A percentile compares a stretch with the other conserved stretches of the same genome.
Conservation (phyloP, 2,329 filamentous ascomycete genomes). For the Alternaria consortialis region DNA sequence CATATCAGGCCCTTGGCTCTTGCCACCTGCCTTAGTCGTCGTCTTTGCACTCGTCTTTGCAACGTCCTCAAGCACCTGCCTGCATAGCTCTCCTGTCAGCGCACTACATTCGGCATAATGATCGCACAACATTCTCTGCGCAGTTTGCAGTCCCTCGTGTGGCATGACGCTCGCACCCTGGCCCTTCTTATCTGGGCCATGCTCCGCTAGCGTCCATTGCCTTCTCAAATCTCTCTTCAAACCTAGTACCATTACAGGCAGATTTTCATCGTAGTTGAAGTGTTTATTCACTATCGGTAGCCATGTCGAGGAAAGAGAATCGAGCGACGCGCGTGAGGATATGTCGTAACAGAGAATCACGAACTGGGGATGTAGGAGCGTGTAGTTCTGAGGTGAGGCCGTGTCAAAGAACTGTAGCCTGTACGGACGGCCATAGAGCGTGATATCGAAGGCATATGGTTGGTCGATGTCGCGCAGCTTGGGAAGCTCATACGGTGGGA, state of each 20-base stretch:
- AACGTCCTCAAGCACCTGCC: slow-evolving; percentile 68
- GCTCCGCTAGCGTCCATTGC: slow-evolving; percentile 52
- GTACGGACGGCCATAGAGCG: slow-evolving; percentile 64
- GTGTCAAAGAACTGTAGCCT: slow-evolving; percentile 66
- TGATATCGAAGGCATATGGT: slow-evolving; percentile 67
- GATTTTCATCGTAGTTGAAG: slow-evolving; percentile 61
- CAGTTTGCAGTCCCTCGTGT: slow-evolving; percentile 59
- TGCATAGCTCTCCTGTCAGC: slow-evolving; percentile 66
- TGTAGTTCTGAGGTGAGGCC: slow-evolving; percentile 65
- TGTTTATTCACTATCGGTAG: slow-evolving; percentile 57
- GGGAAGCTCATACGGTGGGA: slow-evolving; percentile 51
- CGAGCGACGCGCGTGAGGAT: slow-evolving; percentile 60
- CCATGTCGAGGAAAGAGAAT: slow-evolving; percentile 58
- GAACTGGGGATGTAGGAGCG: slow-evolving; percentile 62
- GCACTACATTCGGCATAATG: slow-evolving; percentile 71
- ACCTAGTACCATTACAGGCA: slow-evolving; percentile 68
- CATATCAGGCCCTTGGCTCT: slow-evolving; percentile 51
- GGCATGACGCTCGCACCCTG: slow-evolving; percentile 59
- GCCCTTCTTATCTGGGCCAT: slow-evolving; percentile 47
- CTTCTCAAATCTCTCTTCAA: slow-evolving; percentile 65
- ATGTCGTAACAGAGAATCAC: slow-evolving; percentile 69
- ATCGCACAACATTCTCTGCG: slow-evolving; percentile 68
- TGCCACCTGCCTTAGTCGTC: slow-evolving; percentile 63
- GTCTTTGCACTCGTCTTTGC: slow-evolving; percentile 66
- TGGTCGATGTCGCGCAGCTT: slow-evolving; percentile 64